Base-by-base conservation (phyloP, 2,329 filamentous ascomycete species). In the Ampelomyces quisqualis region DNA sequence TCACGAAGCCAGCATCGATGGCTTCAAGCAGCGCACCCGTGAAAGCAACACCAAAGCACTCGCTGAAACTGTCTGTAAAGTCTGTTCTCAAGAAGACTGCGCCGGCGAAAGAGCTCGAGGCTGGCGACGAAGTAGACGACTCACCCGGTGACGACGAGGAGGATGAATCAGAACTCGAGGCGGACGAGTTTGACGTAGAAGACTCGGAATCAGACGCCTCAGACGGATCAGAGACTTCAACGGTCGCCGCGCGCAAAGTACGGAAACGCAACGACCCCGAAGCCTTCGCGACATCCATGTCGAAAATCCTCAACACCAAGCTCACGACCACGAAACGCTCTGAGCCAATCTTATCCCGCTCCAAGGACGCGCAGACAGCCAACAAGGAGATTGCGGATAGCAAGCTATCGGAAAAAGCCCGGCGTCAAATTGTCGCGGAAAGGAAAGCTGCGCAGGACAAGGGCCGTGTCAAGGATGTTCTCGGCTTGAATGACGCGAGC, bases 341-440 rank as follows among this genome's bases (percentile, higher is more conserved):
- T 39, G 93, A 98, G 65, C 93, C 93, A 0, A 88, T 98, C n/a
- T 78, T 98, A 3, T 85, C 90, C 5, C 85, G 93, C 59, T 91
- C 86, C 65, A 82, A 81, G 47, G 79, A 79, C 8, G 90, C 90
- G 1, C 80, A 83, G 10, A 80, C 88, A 45, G 81, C 86, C 0
- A 84, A 84, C 49, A 82, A 82, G 43, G 81, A 86, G 22, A 78
- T 87, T 7, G 80, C 85, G 1, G 89, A 95, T 60, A 76, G 80
- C 38, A 85, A 85, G 40, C 76, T 98, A 26, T 91, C 95, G 59
- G 77, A 84, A 37, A 91, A 89, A 66, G 93, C 90, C 19, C 81
- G 81, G 36, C 80, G 82, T 40, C 86, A 90, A 61, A 68, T 97
- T 58, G 82, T 88, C 22, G 84, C 88, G 22, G 87, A 95, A 69